Base-by-base conservation (phyloP, 2,329 filamentous ascomycete genomes). In the Colletotrichum sp. region DNA sequence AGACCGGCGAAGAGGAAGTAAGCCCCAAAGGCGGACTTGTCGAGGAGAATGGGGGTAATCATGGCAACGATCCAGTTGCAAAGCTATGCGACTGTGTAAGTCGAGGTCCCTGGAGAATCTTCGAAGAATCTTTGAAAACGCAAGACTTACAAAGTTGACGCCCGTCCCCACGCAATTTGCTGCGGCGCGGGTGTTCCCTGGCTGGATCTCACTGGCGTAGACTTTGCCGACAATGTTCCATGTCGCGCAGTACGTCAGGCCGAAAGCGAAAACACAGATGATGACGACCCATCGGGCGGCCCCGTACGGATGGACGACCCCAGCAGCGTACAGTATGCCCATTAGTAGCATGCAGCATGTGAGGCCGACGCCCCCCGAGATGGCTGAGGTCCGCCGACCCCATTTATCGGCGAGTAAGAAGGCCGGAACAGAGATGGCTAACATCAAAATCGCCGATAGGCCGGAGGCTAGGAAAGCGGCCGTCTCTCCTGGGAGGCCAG, bases 401-500 rank as follows among this genome's bases (percentile, higher is more conserved):
- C 90, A 91, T 73, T 84, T 84, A 76, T 93, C 90, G 2, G 89
- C 87, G 16, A 88, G 84, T 27, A 91, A 81, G 73, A 89, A 84
- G 1, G 87, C 90, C 0, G 90, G 89, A 33, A 92, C 85, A 0
- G 90, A 90, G 62, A 88, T 83, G n/a, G 84, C 83, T 24, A 92
- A 84, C 79, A 92, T 92, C 3, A 91, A 80, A 2, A 92, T 85
- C 0, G 87, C 90, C 0, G 90, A 91, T 11, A 93, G 83, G 0
- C 90, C 90, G 0, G 90, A 92, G 1, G 91, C 91, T 4, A 93
- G 84, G 76, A 93, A 91, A 0, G 88, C 88, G 3, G 89, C 86
- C 29, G 86, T 87, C 5, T 85, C 82, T 0, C 88, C 89, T 9
- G 85, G 84, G 13, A 92, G 83, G 0, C 91, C 91, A 3, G 91